phyloP scores from a whole-genome alignment of 495 filamentous ascomycete genomes.

The Talaromyces thailandensis region DNA sequence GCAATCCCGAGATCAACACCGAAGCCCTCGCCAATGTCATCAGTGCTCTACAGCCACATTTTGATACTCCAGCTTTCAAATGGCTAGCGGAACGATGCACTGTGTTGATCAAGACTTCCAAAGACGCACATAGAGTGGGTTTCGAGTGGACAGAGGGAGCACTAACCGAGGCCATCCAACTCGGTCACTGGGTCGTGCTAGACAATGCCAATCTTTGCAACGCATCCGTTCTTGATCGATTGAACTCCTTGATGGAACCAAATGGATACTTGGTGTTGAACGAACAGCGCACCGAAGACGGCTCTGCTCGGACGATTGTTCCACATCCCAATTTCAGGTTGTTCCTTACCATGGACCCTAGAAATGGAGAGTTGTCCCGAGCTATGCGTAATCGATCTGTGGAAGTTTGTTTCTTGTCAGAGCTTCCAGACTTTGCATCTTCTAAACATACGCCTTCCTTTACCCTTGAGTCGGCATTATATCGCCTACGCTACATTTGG shows the following conservation, averaged over 20 bases:
- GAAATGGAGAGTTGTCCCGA: conserved; percentile 85
- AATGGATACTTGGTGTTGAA: conserved; percentile 83
- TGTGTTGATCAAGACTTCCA: conserved; percentile 30
- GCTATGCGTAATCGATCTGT: conserved; percentile 95
- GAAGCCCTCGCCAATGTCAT: conserved; percentile 27
- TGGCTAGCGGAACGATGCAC: conserved; percentile 24
- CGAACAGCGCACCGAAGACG: conserved; percentile 76
- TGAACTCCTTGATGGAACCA: conserved; percentile 91
- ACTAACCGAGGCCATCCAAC: conserved; percentile 75
- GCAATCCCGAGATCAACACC: conserved; percentile 21
- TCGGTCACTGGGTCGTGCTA: conserved; percentile 86
- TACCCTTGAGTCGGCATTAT: conserved; percentile 40
- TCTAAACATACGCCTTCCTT: conserved; percentile 23
- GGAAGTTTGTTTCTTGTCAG: conserved; percentile 66
- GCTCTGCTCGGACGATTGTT: conserved; percentile 66
- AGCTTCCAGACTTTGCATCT: conserved; percentile 14
- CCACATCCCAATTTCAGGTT: conserved; percentile 86
- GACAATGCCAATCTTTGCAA: conserved; percentile 97
- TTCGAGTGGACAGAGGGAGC: conserved; percentile 97
- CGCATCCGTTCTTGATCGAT: conserved; percentile 83
- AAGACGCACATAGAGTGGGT: conserved; percentile 53
- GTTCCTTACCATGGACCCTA: conserved; percentile 90
- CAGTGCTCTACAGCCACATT: conserved; percentile 19
- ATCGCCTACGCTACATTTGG: conserved; percentile 40
- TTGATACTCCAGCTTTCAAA: conserved; percentile 22